Conservation (phyloP, 805 yeast genomes). For the Ogataea pignaliae region DNA sequence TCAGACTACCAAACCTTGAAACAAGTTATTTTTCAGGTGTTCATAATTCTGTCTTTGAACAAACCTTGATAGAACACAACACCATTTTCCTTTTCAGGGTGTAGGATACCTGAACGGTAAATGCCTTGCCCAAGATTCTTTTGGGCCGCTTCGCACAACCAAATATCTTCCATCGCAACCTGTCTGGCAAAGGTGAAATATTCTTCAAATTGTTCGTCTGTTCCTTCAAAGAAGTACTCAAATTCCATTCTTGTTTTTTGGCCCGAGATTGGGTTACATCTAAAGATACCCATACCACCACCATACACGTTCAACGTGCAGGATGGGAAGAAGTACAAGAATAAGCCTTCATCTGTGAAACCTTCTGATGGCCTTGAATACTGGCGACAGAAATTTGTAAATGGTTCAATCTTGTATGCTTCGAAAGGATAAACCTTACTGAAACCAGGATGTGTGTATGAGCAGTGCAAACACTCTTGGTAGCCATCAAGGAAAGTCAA, state of each 20-base stretch:
- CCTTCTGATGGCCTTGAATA: slow-evolving; percentile 18
- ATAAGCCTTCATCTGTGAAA: slow-evolving; percentile 17
- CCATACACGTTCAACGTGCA: slow-evolving; percentile 25
- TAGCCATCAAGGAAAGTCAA: slow-evolving; percentile 25
- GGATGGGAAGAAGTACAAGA: slow-evolving; percentile 28
- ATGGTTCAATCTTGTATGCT: slow-evolving; percentile 23
- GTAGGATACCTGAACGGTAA: slow-evolving; percentile 24
- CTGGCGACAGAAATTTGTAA: slow-evolving; percentile 26
- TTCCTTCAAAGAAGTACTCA: slow-evolving; percentile 27
- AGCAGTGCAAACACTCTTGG: slow-evolving; percentile 28
- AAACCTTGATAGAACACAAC: slow-evolving; percentile 20
- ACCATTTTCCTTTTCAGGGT: slow-evolving; percentile 26
- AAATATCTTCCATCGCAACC: slow-evolving; percentile 28
- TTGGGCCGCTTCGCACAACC: slow-evolving; percentile 29
- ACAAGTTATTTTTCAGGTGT: not conserved
- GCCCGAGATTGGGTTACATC: slow-evolving; percentile 26
- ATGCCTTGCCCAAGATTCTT: slow-evolving; percentile 20
- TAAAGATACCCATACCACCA: slow-evolving; percentile 28
- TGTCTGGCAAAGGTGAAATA: slow-evolving; percentile 29
- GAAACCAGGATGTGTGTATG: slow-evolving; percentile 26
- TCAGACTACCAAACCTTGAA: no score
- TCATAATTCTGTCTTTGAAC: slow-evolving; percentile 18
- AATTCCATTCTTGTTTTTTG: slow-evolving; percentile 27
- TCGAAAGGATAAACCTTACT: slow-evolving; percentile 24
- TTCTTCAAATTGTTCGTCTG: slow-evolving; percentile 24